phyloP scores from a whole-genome alignment of 495 filamentous ascomycete species.

The Pseudevernia furfuracea region DNA sequence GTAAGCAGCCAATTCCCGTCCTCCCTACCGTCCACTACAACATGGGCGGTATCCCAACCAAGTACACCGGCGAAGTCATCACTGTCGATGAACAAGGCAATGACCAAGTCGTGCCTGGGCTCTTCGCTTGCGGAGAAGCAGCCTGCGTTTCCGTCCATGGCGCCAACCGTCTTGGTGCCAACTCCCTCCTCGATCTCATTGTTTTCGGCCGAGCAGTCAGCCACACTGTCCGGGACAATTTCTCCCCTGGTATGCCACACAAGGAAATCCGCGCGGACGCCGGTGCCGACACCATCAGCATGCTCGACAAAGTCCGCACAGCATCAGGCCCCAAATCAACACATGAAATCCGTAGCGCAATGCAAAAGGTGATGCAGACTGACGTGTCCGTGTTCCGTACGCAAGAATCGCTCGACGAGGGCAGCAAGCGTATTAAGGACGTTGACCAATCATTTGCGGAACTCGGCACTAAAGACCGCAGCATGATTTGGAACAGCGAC shows the following conservation, averaged over 20 bases:
- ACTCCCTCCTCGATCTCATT: slow-evolving; percentile 93
- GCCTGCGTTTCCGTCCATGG: slow-evolving; percentile 97
- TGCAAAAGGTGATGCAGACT: slow-evolving; percentile 98
- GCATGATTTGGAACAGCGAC: slow-evolving; percentile 99
- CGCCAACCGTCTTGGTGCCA: slow-evolving; percentile 93
- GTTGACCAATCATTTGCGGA: slow-evolving; percentile 74
- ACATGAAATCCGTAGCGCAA: slow-evolving; percentile 76
- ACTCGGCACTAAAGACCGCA: slow-evolving; percentile 90
- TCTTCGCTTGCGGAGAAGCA: slow-evolving; percentile 94
- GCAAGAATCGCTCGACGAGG: slow-evolving; percentile 79
- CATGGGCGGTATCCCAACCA: slow-evolving; percentile 98
- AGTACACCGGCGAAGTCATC: slow-evolving; percentile 92
- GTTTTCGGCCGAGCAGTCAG: slow-evolving; percentile 96
- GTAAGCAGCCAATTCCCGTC: slow-evolving; percentile 93
- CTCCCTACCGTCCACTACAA: slow-evolving; percentile 98
- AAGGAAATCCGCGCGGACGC: slow-evolving; percentile 72
- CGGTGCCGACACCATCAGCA: slow-evolving; percentile 74
- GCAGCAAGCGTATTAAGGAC: slow-evolving; percentile 68
- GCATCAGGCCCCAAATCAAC: slow-evolving; percentile 79
- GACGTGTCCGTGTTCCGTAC: slow-evolving; percentile 97
- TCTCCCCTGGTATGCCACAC: slow-evolving; percentile 68
- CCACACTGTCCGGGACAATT: slow-evolving; percentile 87
- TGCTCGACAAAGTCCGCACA: slow-evolving; percentile 78
- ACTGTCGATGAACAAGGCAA: slow-evolving; percentile 73
- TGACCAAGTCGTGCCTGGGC: slow-evolving; percentile 88